Conservation (phyloP, 208 protist genomes). For the Kentomonas sorsogonicus region DNA sequence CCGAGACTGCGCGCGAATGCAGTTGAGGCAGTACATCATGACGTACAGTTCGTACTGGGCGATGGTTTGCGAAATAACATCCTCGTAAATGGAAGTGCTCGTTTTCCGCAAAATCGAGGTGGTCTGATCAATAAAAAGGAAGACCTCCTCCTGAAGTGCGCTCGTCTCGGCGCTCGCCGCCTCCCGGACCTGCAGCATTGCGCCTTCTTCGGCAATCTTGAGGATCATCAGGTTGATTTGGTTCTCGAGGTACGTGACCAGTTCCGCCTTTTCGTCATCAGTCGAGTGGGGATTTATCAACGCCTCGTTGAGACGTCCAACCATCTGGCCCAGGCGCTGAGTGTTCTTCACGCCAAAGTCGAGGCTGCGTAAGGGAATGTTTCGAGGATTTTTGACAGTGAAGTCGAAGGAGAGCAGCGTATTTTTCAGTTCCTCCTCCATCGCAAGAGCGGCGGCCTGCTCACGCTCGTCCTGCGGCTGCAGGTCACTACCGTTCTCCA, state of each 20-base stretch:
- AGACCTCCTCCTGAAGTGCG: conserved; percentile 42
- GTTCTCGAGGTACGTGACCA: conserved; percentile 20
- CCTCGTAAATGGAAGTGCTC: conserved; percentile 67
- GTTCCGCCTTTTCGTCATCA: conserved; percentile 20
- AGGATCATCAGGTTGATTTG: conserved; percentile 30
- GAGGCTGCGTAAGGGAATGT: too few relatives aligned
- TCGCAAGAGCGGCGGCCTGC: too few relatives aligned
- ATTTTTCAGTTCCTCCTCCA: too few relatives aligned
- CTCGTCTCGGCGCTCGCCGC: not conserved
- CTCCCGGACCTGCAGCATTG: not conserved
- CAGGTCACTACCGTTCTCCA: conserved; percentile 1
- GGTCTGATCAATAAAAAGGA: conserved; percentile 86
- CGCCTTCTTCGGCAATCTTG: conserved; percentile 33
- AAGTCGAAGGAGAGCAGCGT: too few relatives aligned
- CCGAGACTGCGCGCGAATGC: conserved; percentile 56
- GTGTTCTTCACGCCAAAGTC: too few relatives aligned
- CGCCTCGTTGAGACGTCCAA: conserved; percentile 20
- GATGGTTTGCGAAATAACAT: conserved; percentile 77
- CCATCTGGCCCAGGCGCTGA: conserved; percentile 18
- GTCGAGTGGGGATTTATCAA: conserved; percentile 7
- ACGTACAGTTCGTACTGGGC: conserved; percentile 70
- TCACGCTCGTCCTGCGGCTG: conserved; percentile 12
- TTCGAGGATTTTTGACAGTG: too few relatives aligned
- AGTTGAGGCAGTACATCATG: conserved; percentile 84
- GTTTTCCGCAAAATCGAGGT: conserved; percentile 68